A percentile compares a stretch with the other conserved stretches of the same genome.
phyloP scores from a whole-genome alignment of 2,329 filamentous ascomycete species.

The Trichoderma semiorbis region DNA sequence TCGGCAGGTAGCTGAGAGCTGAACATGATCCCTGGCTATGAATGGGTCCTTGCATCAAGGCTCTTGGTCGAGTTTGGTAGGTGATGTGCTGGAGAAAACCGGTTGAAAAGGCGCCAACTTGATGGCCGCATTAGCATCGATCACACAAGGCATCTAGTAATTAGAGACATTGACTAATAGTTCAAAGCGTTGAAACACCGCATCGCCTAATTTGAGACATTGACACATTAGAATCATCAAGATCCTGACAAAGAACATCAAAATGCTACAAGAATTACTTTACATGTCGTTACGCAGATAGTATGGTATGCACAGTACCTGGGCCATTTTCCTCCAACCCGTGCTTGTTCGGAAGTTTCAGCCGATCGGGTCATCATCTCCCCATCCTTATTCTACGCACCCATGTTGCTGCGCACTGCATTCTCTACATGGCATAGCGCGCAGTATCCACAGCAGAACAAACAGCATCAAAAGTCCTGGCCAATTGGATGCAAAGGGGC shows the following conservation, averaged over 20 bases:
- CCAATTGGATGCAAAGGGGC: background rate
- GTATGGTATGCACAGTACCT: background rate
- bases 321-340: background rate
- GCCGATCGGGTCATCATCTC: background rate
- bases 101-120: background rate
- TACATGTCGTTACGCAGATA: background rate
- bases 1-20: background rate
- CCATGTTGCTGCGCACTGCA: constrained; percentile 1
- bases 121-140: background rate
- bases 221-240: background rate
- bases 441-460: background rate
- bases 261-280: background rate
- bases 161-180: background rate
- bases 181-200: background rate
- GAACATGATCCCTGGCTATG: background rate
- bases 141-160: background rate
- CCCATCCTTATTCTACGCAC: background rate
- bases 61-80: background rate
- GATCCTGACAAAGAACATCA: background rate
- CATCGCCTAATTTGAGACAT: background rate
- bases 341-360: background rate
- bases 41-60: background rate
- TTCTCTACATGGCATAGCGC: constrained; percentile 10
- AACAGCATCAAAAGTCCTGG: background rate
- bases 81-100: background rate